These are phyloP conservation scores for Xylaria polymorpha DNA, from an alignment of 2,329 filamentous ascomycete species.

Conservation along the genomic window DNA sequence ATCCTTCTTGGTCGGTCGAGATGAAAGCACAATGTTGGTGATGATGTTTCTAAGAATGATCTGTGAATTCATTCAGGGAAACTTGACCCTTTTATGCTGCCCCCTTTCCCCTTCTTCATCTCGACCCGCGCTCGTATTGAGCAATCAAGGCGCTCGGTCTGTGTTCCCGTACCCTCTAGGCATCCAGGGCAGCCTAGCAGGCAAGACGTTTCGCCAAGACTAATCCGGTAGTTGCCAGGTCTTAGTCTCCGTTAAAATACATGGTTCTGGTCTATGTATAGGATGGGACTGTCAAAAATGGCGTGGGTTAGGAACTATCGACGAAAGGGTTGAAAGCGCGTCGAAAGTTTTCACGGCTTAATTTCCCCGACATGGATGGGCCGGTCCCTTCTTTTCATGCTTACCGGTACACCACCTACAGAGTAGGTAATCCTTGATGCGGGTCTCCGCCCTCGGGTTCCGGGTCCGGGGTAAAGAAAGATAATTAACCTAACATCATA, in stretches of 20 bases:
- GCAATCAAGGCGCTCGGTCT: not conserved
- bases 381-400: slow-evolving; percentile 6
- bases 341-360: slow-evolving; percentile 21
- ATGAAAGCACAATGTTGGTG: slow-evolving; percentile 1
- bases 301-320: not conserved
- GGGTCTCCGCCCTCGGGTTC: slow-evolving; percentile 7
- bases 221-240: slow-evolving; percentile 17
- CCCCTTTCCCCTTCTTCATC: slow-evolving; percentile 16
- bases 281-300: not conserved
- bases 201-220: slow-evolving; percentile 23
- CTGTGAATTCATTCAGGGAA: not conserved
- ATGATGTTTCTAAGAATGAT: not conserved
- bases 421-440: slow-evolving; percentile 19
- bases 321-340: slow-evolving; percentile 17
- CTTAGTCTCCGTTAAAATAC: not conserved
- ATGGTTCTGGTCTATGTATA: too few relatives aligned
- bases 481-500: not conserved
- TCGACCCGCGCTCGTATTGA: slow-evolving; percentile 11
- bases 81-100: slow-evolving; percentile 25
- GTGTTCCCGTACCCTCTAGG: slow-evolving; percentile 15
- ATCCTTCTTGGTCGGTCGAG: too few relatives aligned
- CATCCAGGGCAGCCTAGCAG: slow-evolving; percentile 30
- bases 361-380: slow-evolving; percentile 33
- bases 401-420: too few relatives aligned
- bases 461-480: slow-evolving; percentile 17